Evolutionary conservation across 257 asterid species (phyloP), one percentile per base, ranked within the genome.

Genomic region (Primulina huaijiensis): DNA sequence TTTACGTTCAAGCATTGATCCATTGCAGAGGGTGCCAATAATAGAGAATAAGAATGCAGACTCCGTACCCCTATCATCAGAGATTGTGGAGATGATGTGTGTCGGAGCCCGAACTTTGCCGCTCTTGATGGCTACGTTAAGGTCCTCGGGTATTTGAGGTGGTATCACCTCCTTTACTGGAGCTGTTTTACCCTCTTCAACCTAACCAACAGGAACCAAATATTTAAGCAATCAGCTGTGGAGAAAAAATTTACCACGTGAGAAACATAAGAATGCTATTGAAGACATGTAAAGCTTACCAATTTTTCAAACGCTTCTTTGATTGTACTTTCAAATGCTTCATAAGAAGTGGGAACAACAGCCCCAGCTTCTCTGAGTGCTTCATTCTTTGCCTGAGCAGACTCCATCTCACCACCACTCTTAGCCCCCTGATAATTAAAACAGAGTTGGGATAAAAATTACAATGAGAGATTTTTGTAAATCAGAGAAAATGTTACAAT

Each of bases 81-180:
- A 94, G 76, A 94, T 91, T 60, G 99, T 94, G 76, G 99, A 87
- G 78, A 94, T 94, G 67, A 94, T 89, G 74, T 94, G 99, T 55
- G 99, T 94, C 74, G 99, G 99, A 71, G 99, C 99, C 65, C 97
- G 85, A 73, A 91, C 97, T 89, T 94, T 94, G 52, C 99, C 97
- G 60, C 97, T 89, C 88, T 91, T 91, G 74, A 94, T 91, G 76
- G 97, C 97, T 5, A 78, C 78, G 77, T 71, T 88, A 62, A 94
- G 97, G 84, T 94, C 99, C 86, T 94, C 97, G 1, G 99, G 99
- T 72, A 94, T 94, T 88, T 83, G 99, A 65, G 99, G 97, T 33
- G 97, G 97, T 50, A 68, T 81, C 64, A 91, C 88, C 77, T 91
- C 99, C 87, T 91, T 94, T 71, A 94, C 81, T 12, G 97, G 84